Conservation (phyloP, 495 filamentous ascomycete genomes). For the Penicillium bialowiezense region DNA sequence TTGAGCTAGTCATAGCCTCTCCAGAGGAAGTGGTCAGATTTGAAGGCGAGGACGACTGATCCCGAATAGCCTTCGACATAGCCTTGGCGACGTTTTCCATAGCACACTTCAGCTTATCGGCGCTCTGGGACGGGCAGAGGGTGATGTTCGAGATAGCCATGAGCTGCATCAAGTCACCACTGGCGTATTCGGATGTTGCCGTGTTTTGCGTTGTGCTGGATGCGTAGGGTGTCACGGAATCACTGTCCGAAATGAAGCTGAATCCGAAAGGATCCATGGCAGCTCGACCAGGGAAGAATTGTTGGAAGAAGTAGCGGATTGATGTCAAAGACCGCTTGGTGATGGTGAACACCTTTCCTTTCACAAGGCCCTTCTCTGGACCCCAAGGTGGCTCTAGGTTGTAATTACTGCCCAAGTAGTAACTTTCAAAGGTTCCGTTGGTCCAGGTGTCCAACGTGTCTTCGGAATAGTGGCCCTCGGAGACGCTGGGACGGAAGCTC, state of each 20-base stretch:
- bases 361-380: neutral
- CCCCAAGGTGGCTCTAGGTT: neutral
- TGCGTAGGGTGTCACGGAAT: too few relatives aligned
- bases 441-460: conserved; percentile 7
- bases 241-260: neutral
- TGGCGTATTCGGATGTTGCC: neutral
- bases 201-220: too few relatives aligned
- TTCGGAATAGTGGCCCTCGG: conserved; percentile 1
- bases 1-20: neutral
- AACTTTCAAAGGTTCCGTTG: neutral
- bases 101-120: conserved; percentile 14
- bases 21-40: neutral
- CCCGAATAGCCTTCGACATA: conserved; percentile 16
- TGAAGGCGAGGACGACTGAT: neutral
- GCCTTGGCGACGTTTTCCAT: conserved; percentile 16
- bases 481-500: conserved; percentile 8
- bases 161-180: neutral
- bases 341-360: neutral
- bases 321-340: neutral
- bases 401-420: neutral
- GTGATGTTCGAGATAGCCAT: neutral
- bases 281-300: neutral
- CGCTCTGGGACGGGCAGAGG: neutral
- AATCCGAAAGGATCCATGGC: neutral
- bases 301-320: neutral